Base-by-base conservation (phyloP, 345 rosid species). In the Boechera retrofracta region DNA sequence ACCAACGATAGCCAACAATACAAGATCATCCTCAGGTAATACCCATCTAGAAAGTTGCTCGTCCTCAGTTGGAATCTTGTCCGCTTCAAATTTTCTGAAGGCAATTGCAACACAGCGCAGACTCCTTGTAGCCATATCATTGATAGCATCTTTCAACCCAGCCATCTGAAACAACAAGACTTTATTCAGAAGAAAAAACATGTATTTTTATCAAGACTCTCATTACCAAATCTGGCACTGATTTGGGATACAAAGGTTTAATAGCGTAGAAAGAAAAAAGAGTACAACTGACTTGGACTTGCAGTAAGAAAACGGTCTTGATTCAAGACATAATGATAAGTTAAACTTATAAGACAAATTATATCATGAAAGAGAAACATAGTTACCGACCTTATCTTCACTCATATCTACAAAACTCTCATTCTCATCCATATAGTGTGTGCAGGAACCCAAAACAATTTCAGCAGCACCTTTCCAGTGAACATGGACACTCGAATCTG, bases 401-500 rank as follows among this genome's bases (percentile, higher is more conserved):
- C 87, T 90, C 85, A 87, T 85, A 54, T 83, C 65, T 55, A 85
- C 83, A 80, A 72, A 21, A 39, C 57, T 55, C 69, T 83, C 93
- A 73, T 82, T 82, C 69, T 82, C 64, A 74, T 91, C 91, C 77
- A 89, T 79, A 83, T 85, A 95, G 53, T 69, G 60, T 13, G 93
- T 77, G 76, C 99, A 95, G 35, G 92, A 90, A 51, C 86, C 83
- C 79, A 95, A 82, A 71, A 92, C 89, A 79, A 95, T 89, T 87
- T 95, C 99, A 13, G 99, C 99, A 54, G 97, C 99, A 11, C 99
- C 99, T 85, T 95, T 95, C 99, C 98, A 95, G 77, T 95, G 89
- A 85, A 95, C 83, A 68, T 55, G 90, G 74, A 95, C 92, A 76
- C 83, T 72, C 28, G 87, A 86, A 80, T 89, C 88, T 24, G 84